A percentile compares a stretch with the other conserved stretches of the same genome.
Evolutionary conservation across 345 rosid species (phyloP).

Genomic region (Salix dunnii): DNA sequence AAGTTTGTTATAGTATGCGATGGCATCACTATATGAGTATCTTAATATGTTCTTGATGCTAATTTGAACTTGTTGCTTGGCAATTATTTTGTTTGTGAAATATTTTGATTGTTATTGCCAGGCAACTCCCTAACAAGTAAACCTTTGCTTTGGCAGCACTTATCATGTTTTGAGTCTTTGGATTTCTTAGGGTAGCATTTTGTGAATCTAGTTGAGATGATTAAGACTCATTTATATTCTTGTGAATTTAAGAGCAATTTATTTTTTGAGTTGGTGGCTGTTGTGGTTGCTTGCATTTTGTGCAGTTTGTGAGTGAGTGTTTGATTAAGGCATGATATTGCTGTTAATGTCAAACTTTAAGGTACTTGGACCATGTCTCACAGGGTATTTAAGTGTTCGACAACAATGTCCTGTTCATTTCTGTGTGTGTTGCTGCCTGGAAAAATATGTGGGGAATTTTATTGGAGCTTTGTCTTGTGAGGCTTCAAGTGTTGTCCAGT

Average conservation of each 20-base stretch:
- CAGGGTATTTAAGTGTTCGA: conserved; percentile 4
- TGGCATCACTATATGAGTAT: neutral
- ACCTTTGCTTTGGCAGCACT: neutral
- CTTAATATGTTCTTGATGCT: neutral
- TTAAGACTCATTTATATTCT: neutral
- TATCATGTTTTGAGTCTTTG: neutral
- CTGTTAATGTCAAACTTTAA: conserved; percentile 2
- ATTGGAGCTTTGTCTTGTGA: conserved; percentile 13
- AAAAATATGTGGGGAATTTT: conserved; percentile 1
- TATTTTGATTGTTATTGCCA: neutral
- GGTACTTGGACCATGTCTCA: conserved; percentile 4
- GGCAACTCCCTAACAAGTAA: neutral
- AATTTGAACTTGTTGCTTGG: neutral
- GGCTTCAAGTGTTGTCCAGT: conserved; percentile 16
- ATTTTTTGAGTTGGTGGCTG: conserved; percentile 4
- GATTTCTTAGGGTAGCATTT: neutral
- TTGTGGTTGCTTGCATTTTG: conserved; percentile 4
- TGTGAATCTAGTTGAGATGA: conserved; percentile 6
- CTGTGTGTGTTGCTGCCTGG: conserved; percentile 10
- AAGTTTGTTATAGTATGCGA: neutral
- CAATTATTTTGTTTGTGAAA: neutral
- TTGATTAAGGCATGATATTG: neutral
- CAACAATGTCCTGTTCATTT: conserved; percentile 10
- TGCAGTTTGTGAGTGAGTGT: conserved; percentile 10
- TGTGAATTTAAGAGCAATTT: neutral